These are phyloP conservation scores for Tricholoma flavovirens DNA, from an alignment of 768 basidiomycete genomes.

Conservation along the genomic window DNA sequence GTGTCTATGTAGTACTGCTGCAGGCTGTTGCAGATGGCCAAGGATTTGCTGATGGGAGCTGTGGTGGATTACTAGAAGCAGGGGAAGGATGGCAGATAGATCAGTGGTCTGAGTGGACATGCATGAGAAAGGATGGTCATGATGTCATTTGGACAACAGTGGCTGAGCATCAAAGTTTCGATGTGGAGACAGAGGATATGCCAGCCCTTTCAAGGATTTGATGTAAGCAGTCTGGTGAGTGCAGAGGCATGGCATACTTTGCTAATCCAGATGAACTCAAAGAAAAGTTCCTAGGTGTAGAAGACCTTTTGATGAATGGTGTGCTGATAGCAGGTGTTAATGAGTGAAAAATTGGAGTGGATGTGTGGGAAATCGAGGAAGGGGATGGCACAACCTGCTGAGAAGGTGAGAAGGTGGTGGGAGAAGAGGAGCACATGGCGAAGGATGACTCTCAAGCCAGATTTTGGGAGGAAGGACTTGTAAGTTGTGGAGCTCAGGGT, in stretches of 20 bases:
- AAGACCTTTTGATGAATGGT: constrained; percentile 44
- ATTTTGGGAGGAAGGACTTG: constrained; percentile 54
- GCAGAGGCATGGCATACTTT: constrained; percentile 44
- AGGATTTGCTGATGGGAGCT: too few species aligned
- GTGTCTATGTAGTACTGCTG: too few species aligned
- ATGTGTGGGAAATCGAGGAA: constrained; percentile 47
- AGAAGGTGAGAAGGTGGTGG: constrained; percentile 35
- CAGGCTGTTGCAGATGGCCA: too few species aligned
- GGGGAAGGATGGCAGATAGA: too few species aligned
- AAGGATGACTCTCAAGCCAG: constrained; percentile 62
- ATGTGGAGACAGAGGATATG: constrained; percentile 64
- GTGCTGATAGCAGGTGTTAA: constrained; percentile 38
- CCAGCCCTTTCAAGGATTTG: constrained; percentile 30
- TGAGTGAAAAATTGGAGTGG: constrained; percentile 27
- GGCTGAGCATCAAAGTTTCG: constrained; percentile 59
- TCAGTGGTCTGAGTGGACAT: too few species aligned
- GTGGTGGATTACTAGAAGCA: too few species aligned
- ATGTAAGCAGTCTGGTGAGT: constrained; percentile 33
- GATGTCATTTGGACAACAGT: constrained; percentile 60
- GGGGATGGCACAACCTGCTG: constrained; percentile 42
- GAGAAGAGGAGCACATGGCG: constrained; percentile 44
- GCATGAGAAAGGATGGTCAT: constrained; percentile 65
- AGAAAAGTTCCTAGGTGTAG: constrained; percentile 50
- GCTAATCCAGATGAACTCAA: constrained; percentile 67
- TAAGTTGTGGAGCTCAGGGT: too few species aligned